A percentile compares a stretch with the other conserved stretches of the same genome.
These are phyloP conservation scores for Stachybotrys echinatus DNA, from an alignment of 2,329 filamentous ascomycete genomes.

Conservation along the genomic window DNA sequence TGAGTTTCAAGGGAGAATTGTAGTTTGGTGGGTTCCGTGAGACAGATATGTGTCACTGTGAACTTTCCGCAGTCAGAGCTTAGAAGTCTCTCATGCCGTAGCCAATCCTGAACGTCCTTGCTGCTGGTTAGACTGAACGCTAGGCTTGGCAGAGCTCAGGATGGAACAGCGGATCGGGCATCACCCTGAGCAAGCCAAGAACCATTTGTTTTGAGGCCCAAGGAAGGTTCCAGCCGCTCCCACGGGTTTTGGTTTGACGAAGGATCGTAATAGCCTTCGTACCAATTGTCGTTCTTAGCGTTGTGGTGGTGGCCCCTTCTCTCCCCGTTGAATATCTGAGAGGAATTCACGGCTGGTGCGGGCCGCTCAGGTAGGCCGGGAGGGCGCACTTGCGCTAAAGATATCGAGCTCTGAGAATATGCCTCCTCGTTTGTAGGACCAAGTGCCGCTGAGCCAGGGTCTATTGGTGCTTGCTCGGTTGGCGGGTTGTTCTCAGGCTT, in stretches of 20 bases:
- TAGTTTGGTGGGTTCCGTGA: too few relatives aligned
- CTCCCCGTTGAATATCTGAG: not conserved
- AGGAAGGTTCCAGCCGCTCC: constrained; percentile 48
- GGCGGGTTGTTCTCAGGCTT: too few relatives aligned
- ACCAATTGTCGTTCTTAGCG: constrained; percentile 40
- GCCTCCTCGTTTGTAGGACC: not conserved
- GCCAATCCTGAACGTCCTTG: not conserved
- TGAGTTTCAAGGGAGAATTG: not conserved
- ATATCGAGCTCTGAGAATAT: not conserved
- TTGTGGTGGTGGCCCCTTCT: not conserved
- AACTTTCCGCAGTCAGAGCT: too few relatives aligned
- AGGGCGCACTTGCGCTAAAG: constrained; percentile 22
- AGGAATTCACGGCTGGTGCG: constrained; percentile 6
- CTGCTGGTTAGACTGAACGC: too few relatives aligned
- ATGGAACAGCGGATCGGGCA: not conserved
- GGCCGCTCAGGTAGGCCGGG: constrained; percentile 26
- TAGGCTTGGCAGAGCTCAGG: too few relatives aligned
- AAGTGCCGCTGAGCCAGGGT: not conserved
- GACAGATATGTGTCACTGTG: too few relatives aligned
- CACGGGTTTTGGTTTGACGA: constrained; percentile 70
- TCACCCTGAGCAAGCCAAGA: constrained; percentile 32
- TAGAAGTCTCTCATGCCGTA: too few relatives aligned
- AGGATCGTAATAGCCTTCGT: constrained; percentile 63
- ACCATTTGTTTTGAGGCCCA: constrained; percentile 37
- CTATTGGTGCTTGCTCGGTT: too few relatives aligned